Conservation (phyloP, 345 rosid genomes). For the Gossypium raimondii region DNA sequence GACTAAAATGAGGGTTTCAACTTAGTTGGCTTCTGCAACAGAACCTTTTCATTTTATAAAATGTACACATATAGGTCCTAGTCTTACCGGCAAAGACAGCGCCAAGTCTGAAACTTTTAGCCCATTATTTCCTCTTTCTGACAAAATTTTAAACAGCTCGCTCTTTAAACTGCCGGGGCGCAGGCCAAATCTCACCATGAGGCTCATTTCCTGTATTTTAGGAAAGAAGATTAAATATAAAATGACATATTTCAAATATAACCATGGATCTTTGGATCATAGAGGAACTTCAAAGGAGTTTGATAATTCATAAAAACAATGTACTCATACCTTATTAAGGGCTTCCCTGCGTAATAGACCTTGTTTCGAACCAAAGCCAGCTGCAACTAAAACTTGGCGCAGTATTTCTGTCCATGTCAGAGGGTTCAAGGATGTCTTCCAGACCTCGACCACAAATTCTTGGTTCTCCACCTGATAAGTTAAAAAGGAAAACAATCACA, state of each 20-base stretch:
- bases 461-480: slow-evolving; percentile 67
- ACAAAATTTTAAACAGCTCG: slow-evolving; percentile 63
- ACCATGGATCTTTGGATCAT: not conserved
- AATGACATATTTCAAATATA: not conserved
- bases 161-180: slow-evolving; percentile 73
- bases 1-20: not conserved
- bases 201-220: slow-evolving; percentile 59
- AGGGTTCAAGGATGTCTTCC: slow-evolving; percentile 84
- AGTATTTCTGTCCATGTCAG: slow-evolving; percentile 90
- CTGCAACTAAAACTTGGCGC: slow-evolving; percentile 78
- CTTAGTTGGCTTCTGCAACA: not conserved
- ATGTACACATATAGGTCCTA: not conserved
- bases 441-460: slow-evolving; percentile 53
- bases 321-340: slow-evolving; percentile 55
- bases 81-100: slow-evolving; percentile 48
- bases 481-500: slow-evolving; percentile 18
- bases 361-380: slow-evolving; percentile 82
- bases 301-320: not conserved
- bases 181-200: slow-evolving; percentile 72
- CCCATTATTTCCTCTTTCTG: slow-evolving; percentile 69
- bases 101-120: slow-evolving; percentile 67
- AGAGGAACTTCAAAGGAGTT: slow-evolving; percentile 2
- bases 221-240: slow-evolving; percentile 11
- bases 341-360: slow-evolving; percentile 46
- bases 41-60: not conserved